A percentile compares a stretch with the other conserved stretches of the same genome.
Conservation (phyloP, 306 rosid genomes). For the Potentilla sterilis region DNA sequence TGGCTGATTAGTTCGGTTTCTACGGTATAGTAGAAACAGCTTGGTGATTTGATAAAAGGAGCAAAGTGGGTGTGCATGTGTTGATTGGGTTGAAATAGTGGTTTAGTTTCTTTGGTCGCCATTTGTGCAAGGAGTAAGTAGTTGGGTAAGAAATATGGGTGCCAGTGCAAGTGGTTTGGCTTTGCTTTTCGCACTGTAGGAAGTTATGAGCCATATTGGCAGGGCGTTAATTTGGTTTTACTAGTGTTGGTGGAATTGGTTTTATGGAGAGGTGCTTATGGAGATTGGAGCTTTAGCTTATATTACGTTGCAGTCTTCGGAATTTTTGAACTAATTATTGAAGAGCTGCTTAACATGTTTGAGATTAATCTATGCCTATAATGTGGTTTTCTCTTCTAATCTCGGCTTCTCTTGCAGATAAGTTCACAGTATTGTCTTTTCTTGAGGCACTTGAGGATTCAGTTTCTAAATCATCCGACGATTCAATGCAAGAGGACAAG, state of each 20-base stretch:
- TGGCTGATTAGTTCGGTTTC: background rate
- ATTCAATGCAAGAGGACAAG: constrained; percentile 59
- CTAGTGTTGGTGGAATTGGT: background rate
- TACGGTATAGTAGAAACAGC: background rate
- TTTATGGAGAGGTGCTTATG: too few species aligned
- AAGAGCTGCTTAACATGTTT: background rate
- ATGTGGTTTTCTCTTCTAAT: background rate
- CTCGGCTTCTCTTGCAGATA: constrained; percentile 51
- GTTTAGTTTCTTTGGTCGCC: background rate
- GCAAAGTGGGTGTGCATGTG: background rate
- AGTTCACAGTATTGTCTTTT: constrained; percentile 84
- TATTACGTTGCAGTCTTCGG: background rate
- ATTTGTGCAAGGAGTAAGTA: background rate
- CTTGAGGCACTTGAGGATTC: constrained; percentile 96
- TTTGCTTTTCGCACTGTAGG: background rate
- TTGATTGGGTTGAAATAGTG: background rate
- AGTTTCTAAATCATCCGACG: constrained; percentile 46
- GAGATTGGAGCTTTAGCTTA: background rate
- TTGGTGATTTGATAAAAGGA: background rate
- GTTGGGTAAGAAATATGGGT: background rate
- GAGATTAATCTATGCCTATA: background rate
- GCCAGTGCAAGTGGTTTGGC: background rate
- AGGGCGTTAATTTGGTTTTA: background rate
- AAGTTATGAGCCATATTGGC: background rate
- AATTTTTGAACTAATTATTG: background rate